Base-by-base conservation (phyloP, 345 rosid genomes). In the Gossypium rotundifolium region DNA sequence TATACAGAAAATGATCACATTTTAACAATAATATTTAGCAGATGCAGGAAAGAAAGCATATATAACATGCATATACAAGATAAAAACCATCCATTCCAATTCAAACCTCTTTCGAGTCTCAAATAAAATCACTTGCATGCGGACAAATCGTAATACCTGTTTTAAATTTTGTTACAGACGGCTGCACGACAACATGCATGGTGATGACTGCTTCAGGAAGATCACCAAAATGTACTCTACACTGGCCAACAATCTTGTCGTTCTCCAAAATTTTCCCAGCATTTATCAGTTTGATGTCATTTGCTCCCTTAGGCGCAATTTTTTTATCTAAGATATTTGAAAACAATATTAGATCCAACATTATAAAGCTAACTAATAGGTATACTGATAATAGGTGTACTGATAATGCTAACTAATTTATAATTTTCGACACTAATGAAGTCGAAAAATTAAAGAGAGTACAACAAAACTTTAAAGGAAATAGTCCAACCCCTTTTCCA, bases 181-280 rank as follows among this genome's bases (percentile, higher is more conserved):
- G 94, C 83, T 92, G 98, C 80, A 91, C 97, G 7, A 92, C 97
- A 71, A 95, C 98, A 74, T 95, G 99, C 99, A 95, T 95, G 74
- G 93, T 92, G 65, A 92, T 91, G 70, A 86, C 87, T 17, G 85
- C 90, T 58, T 81, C 84, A 7, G 89, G 85, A 74, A 92, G 91
- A 70, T 91, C 93, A 38, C 90, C 97, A 76, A 90, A 92, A 4
- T 93, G 98, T 74, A 68, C 85, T 76, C 81, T 90, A 83, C 98
- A 95, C 69, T 90, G 98, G 10, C 91, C 94, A 55, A 95, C 93
- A 92, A 57, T 61, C 65, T 61, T 61, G 18, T 27, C 14, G 65
- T 61, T 61, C 44, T 61, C 65, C 65, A 61, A 83, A 76, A 95
- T 83, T 84, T 90, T 91, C 42, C 99, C 99, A 54, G 94, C 93